Base-by-base conservation (phyloP, 2,329 filamentous ascomycete genomes). In the Diaporthe amygdali region DNA sequence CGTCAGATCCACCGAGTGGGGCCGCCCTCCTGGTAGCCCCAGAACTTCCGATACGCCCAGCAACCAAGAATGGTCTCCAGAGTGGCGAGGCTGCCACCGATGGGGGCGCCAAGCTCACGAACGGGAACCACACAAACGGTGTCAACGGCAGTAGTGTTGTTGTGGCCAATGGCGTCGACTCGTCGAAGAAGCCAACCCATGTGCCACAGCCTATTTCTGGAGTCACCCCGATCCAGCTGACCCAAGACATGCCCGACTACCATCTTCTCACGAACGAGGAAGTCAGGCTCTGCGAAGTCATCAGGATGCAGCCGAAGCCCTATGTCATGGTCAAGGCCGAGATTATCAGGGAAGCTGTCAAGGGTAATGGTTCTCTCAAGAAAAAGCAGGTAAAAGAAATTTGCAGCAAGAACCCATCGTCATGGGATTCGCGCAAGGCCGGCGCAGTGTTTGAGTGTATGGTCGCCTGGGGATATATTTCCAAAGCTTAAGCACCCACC, bases 261-360 rank as follows among this genome's bases (percentile, higher is more conserved):
- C 96, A 98, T 77, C 89, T 99, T 0, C 85, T 99, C 52, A 94
- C 93, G 0, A 88, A 91, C 0, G 94, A 97, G 74, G 96, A 99
- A 81, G 86, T 90, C 5, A 94, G 97, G 77, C 84, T 99, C 0
- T 99, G 96, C 83, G 93, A 94, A 76, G 88, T 93, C 49, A 88
- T 97, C 17, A 90, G 95, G 51, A 84, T 99, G 66, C 93, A 96
- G 81, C 96, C 96, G 0, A 99, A 99, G 84, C 94, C 96, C 1
- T 99, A 98, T 80, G 83, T 98, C 6, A 94, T 94, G 78, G 94
- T 98, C 82, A 99, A 99, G 82, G 95, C 98, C 80, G 91, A 93
- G 73, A 86, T 98, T n/a, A 82, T 98, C 66, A 94, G 94, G 77
- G 96, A 98, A 79, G 94, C 96, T 0, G 89, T 97, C 80, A 96